Conservation (phyloP, 768 basidiomycete species). For the Strobilomyces echinocephalus region DNA sequence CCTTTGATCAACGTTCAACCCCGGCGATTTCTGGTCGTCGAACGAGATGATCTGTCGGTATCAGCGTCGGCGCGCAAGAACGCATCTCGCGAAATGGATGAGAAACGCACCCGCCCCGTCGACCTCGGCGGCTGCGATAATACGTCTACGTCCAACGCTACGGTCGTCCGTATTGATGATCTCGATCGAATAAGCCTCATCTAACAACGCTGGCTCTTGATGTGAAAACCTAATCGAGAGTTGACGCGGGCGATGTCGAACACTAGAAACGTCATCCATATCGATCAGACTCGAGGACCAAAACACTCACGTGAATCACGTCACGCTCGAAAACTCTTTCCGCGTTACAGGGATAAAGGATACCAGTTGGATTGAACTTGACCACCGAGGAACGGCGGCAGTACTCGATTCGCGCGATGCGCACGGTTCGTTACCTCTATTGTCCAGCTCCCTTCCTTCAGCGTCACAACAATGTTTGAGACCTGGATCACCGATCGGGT, state of each 20-base stretch:
- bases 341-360: constrained; percentile 50
- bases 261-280: constrained; percentile 33
- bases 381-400: constrained; percentile 43
- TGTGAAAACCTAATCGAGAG: constrained; percentile 55
- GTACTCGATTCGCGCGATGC: constrained; percentile 31
- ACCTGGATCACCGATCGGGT: constrained; percentile 16
- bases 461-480: constrained; percentile 46
- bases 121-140: constrained; percentile 75
- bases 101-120: constrained; percentile 59
- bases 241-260: constrained; percentile 58
- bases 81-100: neutral
- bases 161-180: constrained; percentile 70
- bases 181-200: constrained; percentile 75
- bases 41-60: constrained; percentile 33
- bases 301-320: constrained; percentile 49
- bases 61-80: neutral
- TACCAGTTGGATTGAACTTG: constrained; percentile 50
- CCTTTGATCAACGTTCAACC: no score
- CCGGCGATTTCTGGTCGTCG: no score
- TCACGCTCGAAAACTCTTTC: constrained; percentile 41
- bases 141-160: constrained; percentile 64
- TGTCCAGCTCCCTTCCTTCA: constrained; percentile 63
- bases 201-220: constrained; percentile 66
- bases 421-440: constrained; percentile 53
- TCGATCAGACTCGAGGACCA: neutral